Base-by-base conservation (phyloP, 108 stramenopile genomes). In the Nitzschia inconspicua region DNA sequence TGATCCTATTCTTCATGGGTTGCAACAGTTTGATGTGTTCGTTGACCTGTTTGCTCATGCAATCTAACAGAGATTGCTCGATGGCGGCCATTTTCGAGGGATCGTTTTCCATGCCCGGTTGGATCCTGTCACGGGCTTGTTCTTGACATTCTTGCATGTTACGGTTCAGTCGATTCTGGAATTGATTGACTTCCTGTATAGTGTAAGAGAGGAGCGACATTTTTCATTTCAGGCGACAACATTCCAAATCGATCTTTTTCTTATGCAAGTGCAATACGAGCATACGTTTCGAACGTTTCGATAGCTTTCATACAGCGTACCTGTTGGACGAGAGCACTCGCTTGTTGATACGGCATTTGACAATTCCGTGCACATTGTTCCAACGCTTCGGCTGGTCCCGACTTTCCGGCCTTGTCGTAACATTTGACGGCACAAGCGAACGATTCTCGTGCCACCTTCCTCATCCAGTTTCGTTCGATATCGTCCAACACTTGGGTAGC, bases 101-200 rank as follows among this genome's bases (percentile, higher is more conserved):
- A 69, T 93, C 79, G 34, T 79, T 66, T 62, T 89, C 81, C 50
- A 77, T 72, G 48, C 82, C 88, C 3, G 91, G 91, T 4, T 58
- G 64, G 32, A 93, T 68, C 75, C 84, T 66, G 41, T 84, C 86
- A 32, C 84, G 74, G 8, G 83, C 92, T 67, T 90, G 80, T 55
- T 93, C 88, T 50, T 93, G 79, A 51, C 92, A 93, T 44, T 86
- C 81, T 58, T 77, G 70, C 84, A 93, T 88, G 62, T 84, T 80
- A 13, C 88, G 79, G 49, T 83, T 77, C 36, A 93, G 42, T 2
- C 92, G 72, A 47, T 90, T 88, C 60, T 93, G 88, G 43, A 89
- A 93, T 61, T 87, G 84, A 1, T 55, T 73, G 31, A 86, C 74
- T 70, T 93, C 91, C 73, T 88, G 26, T 42, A 23, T n/a, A n/a